These are phyloP conservation scores for Acanthamoeba castellanii DNA, from an alignment of 208 protist species.

Conservation along the genomic window DNA sequence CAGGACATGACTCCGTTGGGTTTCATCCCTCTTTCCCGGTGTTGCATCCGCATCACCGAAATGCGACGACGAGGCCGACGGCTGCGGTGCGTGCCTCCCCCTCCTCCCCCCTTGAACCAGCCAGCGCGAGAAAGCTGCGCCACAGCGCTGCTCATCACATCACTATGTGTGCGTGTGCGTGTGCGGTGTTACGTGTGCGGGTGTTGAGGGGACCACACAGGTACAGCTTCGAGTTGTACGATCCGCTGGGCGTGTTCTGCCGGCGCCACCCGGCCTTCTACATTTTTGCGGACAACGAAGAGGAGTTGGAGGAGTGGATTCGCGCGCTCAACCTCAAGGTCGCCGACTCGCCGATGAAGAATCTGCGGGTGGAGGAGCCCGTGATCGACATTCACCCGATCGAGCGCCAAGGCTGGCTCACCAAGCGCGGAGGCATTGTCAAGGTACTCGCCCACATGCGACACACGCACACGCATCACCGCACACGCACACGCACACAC, in stretches of 20 bases:
- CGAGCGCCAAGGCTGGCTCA: constrained; percentile 45
- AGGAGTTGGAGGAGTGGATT: constrained; percentile 58
- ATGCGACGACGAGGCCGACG: not conserved
- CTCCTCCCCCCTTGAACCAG: too few species aligned
- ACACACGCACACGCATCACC: too few species aligned
- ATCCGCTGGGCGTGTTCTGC: constrained; percentile 48
- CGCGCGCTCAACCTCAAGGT: constrained; percentile 53
- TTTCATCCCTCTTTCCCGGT: constrained; percentile 33
- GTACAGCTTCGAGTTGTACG: constrained; percentile 59
- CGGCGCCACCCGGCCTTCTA: constrained; percentile 46
- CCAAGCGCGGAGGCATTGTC: constrained; percentile 47
- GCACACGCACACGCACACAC: too few species aligned
- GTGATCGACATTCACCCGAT: constrained; percentile 53
- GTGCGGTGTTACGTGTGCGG: not conserved
- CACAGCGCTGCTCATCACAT: too few species aligned
- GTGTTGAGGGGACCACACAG: not conserved
- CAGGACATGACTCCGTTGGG: constrained; percentile 47
- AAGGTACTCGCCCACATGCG: not conserved
- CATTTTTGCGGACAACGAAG: constrained; percentile 48
- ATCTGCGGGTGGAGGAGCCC: not conserved
- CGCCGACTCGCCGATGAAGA: not conserved
- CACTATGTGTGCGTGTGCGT: not conserved
- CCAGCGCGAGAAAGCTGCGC: not conserved
- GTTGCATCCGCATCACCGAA: constrained; percentile 19
- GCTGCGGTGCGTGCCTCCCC: not conserved